phyloP scores from a whole-genome alignment of 2,329 filamentous ascomycete species.

The Huntiella bhutanensis region DNA sequence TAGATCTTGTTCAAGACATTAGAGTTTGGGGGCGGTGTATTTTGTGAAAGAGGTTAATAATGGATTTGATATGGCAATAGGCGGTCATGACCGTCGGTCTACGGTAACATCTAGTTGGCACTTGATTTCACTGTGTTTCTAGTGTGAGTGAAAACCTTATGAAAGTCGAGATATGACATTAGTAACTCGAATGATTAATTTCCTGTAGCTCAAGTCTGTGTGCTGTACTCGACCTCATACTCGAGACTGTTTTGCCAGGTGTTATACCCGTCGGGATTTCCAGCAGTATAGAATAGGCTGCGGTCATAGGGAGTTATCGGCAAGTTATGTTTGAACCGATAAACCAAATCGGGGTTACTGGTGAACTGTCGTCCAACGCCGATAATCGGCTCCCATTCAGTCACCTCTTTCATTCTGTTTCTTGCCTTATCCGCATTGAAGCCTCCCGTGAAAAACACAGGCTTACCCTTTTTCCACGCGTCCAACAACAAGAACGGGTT shows the following conservation, averaged over 20 bases:
- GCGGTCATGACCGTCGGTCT: too few species aligned
- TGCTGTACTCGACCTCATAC: background rate
- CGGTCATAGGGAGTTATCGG: slow-evolving; percentile 16
- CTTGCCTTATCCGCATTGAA: slow-evolving; percentile 15
- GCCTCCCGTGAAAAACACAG: slow-evolving; percentile 18
- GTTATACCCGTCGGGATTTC: slow-evolving; percentile 9
- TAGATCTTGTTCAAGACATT: too few species aligned
- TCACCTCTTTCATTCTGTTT: slow-evolving; percentile 13
- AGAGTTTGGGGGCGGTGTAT: too few species aligned
- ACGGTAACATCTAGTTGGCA: too few species aligned
- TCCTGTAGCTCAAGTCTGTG: too few species aligned
- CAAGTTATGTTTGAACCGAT: slow-evolving; percentile 16
- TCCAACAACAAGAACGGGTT: background rate
- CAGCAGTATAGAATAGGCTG: slow-evolving; percentile 16
- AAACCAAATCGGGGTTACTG: slow-evolving; percentile 20
- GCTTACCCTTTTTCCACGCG: slow-evolving; percentile 12
- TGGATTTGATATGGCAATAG: too few species aligned
- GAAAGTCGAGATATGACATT: too few species aligned
- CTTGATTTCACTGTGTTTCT: too few species aligned
- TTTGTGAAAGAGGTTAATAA: too few species aligned
- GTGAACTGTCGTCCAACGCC: slow-evolving; percentile 19
- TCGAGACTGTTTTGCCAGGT: slow-evolving; percentile 2
- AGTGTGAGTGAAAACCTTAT: too few species aligned
- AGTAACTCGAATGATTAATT: too few species aligned
- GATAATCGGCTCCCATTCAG: slow-evolving; percentile 15